Base-by-base conservation (phyloP, 306 rosid species). In the Styphnolobium japonicum region DNA sequence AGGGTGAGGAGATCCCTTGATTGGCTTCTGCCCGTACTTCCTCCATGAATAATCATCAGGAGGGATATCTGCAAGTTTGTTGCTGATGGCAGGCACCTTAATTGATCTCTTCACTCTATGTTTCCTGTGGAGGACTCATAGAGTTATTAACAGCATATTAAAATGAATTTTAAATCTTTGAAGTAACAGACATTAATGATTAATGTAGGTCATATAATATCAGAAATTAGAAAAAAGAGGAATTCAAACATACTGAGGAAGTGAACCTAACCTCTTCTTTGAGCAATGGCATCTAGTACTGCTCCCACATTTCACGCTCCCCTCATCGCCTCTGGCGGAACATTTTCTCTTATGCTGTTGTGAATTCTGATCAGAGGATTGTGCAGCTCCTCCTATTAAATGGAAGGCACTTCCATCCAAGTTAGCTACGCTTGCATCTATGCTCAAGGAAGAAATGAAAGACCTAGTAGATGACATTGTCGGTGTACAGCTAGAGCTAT, bases 11-110 rank as follows among this genome's bases (percentile, higher is more conserved):
- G 98, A 93, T 15, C 98, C 98, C 90, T 93, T 93, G 86, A 93
- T 93, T 37, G 98, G 97, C 93, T 93, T 93, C 93, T 91, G 97
- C 40, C 98, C 98, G 16, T 93, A 93, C 79, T 93, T 93, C 89
- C 98, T 90, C 97, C 98, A 93, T 51, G 98, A 91, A 82, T 88
- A 93, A 87, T 91, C 97, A 85, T 93, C 98, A 1, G 97, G 87
- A 71, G 98, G 98, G 34, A 93, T 93, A 88, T 93, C 95, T 0
- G 98, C 97, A 67, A 93, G 94, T 82, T 91, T 91, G 93, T 88
- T 90, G 79, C 98, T 91, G 56, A 91, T 90, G 29, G 97, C 98
- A 43, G 97, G 92, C 55, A 93, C 98, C 84, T 89, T 91, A 37
- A 89, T 89, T 65, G 94, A 91, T 84, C 97, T 87, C 69, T 93